phyloP scores from a whole-genome alignment of 2,329 filamentous ascomycete genomes.

The Epichloe elymi region DNA sequence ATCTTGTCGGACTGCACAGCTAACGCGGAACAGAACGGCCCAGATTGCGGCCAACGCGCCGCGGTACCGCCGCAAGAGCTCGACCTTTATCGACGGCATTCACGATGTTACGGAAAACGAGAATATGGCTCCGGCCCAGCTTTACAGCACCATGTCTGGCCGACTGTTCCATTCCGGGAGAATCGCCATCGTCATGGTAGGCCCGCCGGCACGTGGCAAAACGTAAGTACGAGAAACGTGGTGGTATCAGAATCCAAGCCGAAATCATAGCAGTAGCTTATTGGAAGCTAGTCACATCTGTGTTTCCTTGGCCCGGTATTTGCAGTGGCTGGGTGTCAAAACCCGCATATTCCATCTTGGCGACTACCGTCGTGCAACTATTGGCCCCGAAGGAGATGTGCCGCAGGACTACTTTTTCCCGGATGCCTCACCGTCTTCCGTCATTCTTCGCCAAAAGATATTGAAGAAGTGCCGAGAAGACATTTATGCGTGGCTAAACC shows the following conservation, averaged over 20 bases:
- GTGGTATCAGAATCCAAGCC: neutral
- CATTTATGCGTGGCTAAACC: conserved; percentile 90
- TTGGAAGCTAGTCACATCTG: conserved; percentile 60
- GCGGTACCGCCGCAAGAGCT: conserved; percentile 81
- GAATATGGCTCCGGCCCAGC: conserved; percentile 82
- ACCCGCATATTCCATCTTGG: conserved; percentile 95
- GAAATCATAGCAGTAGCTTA: neutral
- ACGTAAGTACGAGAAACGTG: conserved; percentile 45
- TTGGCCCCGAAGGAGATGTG: conserved; percentile 70
- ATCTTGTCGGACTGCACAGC: neutral
- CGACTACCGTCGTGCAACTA: conserved; percentile 85
- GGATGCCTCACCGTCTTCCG: conserved; percentile 80
- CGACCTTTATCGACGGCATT: conserved; percentile 93
- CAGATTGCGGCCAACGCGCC: conserved; percentile 86
- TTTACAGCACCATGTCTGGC: conserved; percentile 97
- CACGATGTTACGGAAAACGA: conserved; percentile 77
- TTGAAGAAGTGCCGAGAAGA: conserved; percentile 95
- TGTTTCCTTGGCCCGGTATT: conserved; percentile 85
- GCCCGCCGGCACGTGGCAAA: conserved; percentile 87
- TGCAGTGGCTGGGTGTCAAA: conserved; percentile 95
- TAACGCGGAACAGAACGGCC: conserved; percentile 49
- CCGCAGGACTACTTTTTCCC: conserved; percentile 98
- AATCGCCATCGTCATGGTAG: conserved; percentile 95
- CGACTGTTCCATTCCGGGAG: conserved; percentile 92
- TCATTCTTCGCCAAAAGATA: conserved; percentile 93